Evolutionary conservation across 768 basidiomycete genomes (phyloP).

Genomic region (Cystofilobasidium macerans): DNA sequence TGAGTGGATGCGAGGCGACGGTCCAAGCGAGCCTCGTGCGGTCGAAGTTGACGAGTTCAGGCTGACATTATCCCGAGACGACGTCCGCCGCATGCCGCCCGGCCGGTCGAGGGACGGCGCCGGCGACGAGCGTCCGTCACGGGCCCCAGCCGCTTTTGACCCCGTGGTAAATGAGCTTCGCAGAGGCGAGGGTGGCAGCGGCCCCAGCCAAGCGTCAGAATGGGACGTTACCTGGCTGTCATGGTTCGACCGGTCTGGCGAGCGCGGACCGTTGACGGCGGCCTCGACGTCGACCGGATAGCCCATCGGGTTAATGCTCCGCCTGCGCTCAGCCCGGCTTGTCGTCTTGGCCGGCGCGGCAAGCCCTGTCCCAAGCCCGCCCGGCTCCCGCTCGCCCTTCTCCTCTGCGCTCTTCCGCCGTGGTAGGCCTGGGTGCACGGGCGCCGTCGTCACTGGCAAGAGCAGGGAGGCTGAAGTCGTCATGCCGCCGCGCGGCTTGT

Average conservation of each 20-base stretch:
- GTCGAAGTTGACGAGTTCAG: neutral
- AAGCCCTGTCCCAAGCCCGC: conserved; percentile 34
- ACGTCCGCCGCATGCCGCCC: conserved; percentile 5
- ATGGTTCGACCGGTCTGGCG: neutral
- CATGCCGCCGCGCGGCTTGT: neutral
- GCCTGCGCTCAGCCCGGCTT: conserved; percentile 43
- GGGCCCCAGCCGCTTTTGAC: conserved; percentile 26
- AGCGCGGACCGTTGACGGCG: neutral
- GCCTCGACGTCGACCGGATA: conserved; percentile 4
- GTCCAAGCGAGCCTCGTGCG: neutral
- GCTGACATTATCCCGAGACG: conserved; percentile 4
- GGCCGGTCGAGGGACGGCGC: conserved; percentile 22
- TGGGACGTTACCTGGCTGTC: conserved; percentile 19
- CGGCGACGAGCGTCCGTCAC: conserved; percentile 25
- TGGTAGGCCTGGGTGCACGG: neutral
- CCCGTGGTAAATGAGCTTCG: conserved; percentile 43
- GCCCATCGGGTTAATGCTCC: conserved; percentile 48
- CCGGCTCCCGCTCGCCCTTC: neutral
- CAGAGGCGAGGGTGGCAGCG: conserved; percentile 37
- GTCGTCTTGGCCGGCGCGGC: conserved; percentile 34
- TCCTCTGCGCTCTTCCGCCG: conserved; percentile 22
- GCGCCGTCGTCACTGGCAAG: neutral
- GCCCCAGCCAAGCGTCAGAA: conserved; percentile 30
- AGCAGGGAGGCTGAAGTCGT: neutral
- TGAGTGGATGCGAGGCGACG: no score